These are phyloP conservation scores for Cytospora piceicola DNA, from an alignment of 2,329 filamentous ascomycete genomes.

Conservation along the genomic window DNA sequence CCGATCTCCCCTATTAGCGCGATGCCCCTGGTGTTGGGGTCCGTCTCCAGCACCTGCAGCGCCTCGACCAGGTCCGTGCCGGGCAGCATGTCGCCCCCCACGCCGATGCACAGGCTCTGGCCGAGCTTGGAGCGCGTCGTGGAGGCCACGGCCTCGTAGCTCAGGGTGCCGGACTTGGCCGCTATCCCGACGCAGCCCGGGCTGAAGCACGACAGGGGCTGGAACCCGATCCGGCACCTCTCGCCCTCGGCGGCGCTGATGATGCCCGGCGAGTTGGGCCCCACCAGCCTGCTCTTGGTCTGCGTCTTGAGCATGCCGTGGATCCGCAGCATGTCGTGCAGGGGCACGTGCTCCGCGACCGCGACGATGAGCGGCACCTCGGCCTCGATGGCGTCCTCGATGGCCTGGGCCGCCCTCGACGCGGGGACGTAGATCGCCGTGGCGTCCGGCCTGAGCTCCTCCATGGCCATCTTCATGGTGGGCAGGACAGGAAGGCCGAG, in stretches of 20 bases:
- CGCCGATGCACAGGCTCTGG: constrained; percentile 76
- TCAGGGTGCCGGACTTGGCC: constrained; percentile 80
- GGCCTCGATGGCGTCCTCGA: constrained; percentile 79
- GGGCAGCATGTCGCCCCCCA: constrained; percentile 76
- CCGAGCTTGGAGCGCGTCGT: constrained; percentile 75
- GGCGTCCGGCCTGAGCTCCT: constrained; percentile 72
- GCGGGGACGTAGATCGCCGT: constrained; percentile 81
- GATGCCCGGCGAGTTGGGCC: constrained; percentile 81
- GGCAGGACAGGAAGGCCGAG: constrained; percentile 73
- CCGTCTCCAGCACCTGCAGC: constrained; percentile 66
- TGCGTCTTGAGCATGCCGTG: constrained; percentile 74
- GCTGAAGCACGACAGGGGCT: constrained; percentile 75
- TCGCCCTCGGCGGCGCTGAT: constrained; percentile 72
- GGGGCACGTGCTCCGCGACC: constrained; percentile 78
- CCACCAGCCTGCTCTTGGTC: constrained; percentile 72
- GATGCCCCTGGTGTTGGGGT: constrained; percentile 71
- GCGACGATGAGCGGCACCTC: constrained; percentile 78
- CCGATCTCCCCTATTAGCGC: constrained; percentile 75
- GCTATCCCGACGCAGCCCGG: constrained; percentile 74
- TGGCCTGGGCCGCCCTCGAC: constrained; percentile 71
- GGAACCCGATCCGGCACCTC: constrained; percentile 73
- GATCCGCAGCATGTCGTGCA: constrained; percentile 74
- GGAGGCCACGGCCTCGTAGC: constrained; percentile 78
- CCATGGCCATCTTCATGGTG: constrained; percentile 69
- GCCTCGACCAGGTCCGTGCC: constrained; percentile 77